Evolutionary conservation across 2,329 filamentous ascomycete genomes (phyloP).

Genomic region (Pestalotiopsis sp.): DNA sequence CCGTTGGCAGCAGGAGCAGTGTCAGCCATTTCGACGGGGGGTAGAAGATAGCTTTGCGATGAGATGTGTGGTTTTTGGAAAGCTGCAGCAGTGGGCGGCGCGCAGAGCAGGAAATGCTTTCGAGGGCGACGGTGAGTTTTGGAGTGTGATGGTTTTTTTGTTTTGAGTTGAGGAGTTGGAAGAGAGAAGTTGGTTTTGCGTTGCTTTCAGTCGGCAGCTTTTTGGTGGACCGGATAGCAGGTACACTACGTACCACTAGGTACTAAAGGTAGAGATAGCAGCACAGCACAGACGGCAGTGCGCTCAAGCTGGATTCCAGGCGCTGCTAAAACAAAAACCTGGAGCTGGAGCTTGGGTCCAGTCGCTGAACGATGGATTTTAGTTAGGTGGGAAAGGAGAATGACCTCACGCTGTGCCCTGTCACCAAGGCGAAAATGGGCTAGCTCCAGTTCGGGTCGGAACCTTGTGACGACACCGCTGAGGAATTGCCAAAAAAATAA

Average conservation of each 20-base stretch:
- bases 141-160: neutral
- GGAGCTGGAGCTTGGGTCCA: neutral
- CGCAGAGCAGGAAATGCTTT: neutral
- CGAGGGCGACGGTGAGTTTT: neutral
- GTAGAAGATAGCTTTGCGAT: conserved; percentile 11
- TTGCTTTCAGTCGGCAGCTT: neutral
- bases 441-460: neutral
- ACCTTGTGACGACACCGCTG: conserved; percentile 14
- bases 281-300: neutral
- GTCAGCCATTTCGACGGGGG: conserved; percentile 42
- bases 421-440: neutral
- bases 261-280: neutral
- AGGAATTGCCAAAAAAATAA: neutral
- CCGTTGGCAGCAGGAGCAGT: conserved; percentile 48
- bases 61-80: neutral
- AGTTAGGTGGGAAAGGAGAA: conserved; percentile 6
- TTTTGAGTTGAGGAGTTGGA: neutral
- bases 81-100: neutral
- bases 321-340: neutral
- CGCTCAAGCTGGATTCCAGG: neutral
- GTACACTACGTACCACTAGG: neutral
- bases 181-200: neutral
- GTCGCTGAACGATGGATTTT: neutral
- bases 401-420: conserved; percentile 13
- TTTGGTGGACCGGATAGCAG: neutral